Conservation (phyloP, 768 basidiomycete species). For the Boletus insuetus region DNA sequence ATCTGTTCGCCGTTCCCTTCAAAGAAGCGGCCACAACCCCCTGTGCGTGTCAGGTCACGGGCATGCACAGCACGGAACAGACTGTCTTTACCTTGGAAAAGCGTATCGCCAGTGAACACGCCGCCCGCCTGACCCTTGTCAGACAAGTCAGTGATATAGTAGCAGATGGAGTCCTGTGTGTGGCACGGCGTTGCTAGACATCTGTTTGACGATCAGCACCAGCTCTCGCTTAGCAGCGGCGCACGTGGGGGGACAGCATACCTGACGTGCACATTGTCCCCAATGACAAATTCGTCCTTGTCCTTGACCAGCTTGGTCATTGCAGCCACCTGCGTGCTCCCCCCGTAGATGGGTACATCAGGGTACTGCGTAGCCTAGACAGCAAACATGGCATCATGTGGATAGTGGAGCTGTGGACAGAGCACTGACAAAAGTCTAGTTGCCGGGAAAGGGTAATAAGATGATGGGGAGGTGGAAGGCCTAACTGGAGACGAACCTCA, state of each 20-base stretch:
- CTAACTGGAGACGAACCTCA: slow-evolving; percentile 44
- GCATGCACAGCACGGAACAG: background rate
- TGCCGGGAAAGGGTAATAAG: slow-evolving; percentile 4
- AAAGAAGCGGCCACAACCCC: slow-evolving; percentile 92
- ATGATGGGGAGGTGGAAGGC: background rate
- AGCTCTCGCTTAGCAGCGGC: background rate
- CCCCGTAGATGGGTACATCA: slow-evolving; percentile 66
- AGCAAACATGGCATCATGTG: slow-evolving; percentile 6
- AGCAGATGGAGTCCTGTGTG: slow-evolving; percentile 96
- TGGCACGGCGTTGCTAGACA: slow-evolving; percentile 90
- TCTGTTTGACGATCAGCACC: slow-evolving; percentile 35
- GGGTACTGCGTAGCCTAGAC: slow-evolving; percentile 46
- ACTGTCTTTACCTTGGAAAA: slow-evolving; percentile 53
- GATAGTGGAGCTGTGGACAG: background rate
- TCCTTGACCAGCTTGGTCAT: slow-evolving; percentile 77
- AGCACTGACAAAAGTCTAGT: slow-evolving; percentile 31
- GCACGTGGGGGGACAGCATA: slow-evolving; percentile 26
- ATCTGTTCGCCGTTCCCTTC: slow-evolving; percentile 82
- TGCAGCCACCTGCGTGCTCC: slow-evolving; percentile 65
- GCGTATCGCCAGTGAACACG: slow-evolving; percentile 94
- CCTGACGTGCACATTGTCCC: slow-evolving; percentile 60
- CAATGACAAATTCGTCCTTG: slow-evolving; percentile 76
- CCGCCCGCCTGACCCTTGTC: slow-evolving; percentile 54
- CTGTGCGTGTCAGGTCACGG: slow-evolving; percentile 29
- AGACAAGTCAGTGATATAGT: slow-evolving; percentile 58